A percentile compares a stretch with the other conserved stretches of the same genome.
Evolutionary conservation across 148 eudicot genomes (phyloP).

Genomic region (Rhododendron kiyosumense): DNA sequence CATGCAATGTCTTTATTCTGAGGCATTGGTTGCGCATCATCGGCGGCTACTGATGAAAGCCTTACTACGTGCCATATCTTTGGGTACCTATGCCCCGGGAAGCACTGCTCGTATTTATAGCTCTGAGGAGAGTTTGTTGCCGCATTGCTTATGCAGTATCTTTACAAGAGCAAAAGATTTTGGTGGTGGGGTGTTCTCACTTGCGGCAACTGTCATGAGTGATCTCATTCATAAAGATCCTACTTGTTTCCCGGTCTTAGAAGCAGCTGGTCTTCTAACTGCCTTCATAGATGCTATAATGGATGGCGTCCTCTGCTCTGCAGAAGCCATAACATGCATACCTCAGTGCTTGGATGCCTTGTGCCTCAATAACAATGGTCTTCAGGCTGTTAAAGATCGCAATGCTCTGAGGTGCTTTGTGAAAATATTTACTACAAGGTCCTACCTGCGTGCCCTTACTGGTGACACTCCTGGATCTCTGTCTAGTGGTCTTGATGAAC

Average conservation of each 20-base stretch:
- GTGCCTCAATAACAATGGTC: conserved; percentile 86
- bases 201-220: conserved; percentile 91
- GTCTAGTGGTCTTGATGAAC: conserved; percentile 94
- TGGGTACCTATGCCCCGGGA: conserved; percentile 96
- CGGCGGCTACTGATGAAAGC: conserved; percentile 89
- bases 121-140: conserved; percentile 86
- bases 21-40: conserved; percentile 75
- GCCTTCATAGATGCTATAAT: conserved; percentile 85
- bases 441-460: conserved; percentile 70
- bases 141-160: conserved; percentile 79
- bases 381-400: conserved; percentile 86
- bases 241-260: conserved; percentile 78
- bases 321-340: conserved; percentile 93
- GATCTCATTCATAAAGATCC: conserved; percentile 97
- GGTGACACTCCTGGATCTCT: conserved; percentile 81
- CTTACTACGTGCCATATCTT: conserved; percentile 85
- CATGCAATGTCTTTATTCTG: conserved; percentile 73
- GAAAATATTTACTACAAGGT: conserved; percentile 81
- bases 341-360: conserved; percentile 98
- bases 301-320: conserved; percentile 88
- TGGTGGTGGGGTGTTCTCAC: conserved; percentile 96
- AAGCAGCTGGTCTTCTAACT: conserved; percentile 87
- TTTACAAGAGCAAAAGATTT: conserved; percentile 90
- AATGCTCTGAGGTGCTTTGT: conserved; percentile 95
- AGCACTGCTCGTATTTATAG: conserved; percentile 74